Evolutionary conservation across 148 eudicot species (phyloP).

Genomic region (Rhododendron ovatum): DNA sequence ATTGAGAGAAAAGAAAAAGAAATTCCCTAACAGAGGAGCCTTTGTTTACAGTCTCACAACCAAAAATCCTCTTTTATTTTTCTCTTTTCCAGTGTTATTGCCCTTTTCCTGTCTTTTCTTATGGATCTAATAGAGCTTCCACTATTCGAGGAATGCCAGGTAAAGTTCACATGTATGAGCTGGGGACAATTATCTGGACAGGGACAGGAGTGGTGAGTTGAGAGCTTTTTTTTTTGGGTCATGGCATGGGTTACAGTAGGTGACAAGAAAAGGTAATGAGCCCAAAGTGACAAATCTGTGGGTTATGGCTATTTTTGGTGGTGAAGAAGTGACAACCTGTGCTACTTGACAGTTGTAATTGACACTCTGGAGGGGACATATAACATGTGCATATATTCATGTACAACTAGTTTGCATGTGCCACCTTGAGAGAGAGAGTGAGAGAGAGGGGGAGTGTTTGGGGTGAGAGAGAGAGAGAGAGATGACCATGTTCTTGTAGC

Average conservation of each 20-base stretch:
- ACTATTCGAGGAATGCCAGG: neutral
- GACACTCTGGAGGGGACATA: constrained; percentile 24
- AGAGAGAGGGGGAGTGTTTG: neutral
- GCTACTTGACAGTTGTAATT: constrained; percentile 30
- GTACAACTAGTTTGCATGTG: constrained; percentile 15
- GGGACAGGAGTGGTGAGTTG: constrained; percentile 17
- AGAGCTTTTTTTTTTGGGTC: neutral
- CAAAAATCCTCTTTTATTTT: neutral
- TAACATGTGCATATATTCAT: constrained; percentile 31
- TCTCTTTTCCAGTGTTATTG: neutral
- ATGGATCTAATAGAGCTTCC: neutral
- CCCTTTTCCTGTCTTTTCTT: neutral
- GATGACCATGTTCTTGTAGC: neutral
- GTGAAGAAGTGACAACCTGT: constrained; percentile 16
- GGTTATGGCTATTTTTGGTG: constrained; percentile 17
- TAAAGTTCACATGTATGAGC: neutral
- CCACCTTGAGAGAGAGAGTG: neutral
- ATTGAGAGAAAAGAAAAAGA: neutral
- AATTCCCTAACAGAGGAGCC: neutral
- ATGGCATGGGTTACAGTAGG: constrained; percentile 7
- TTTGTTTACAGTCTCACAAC: neutral
- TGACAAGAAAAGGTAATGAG: neutral
- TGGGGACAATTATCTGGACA: constrained; percentile 15
- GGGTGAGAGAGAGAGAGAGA: neutral
- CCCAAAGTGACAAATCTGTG: neutral